Base-by-base conservation (phyloP, 805 yeast genomes). In the Kregervanrija fluxuum region DNA sequence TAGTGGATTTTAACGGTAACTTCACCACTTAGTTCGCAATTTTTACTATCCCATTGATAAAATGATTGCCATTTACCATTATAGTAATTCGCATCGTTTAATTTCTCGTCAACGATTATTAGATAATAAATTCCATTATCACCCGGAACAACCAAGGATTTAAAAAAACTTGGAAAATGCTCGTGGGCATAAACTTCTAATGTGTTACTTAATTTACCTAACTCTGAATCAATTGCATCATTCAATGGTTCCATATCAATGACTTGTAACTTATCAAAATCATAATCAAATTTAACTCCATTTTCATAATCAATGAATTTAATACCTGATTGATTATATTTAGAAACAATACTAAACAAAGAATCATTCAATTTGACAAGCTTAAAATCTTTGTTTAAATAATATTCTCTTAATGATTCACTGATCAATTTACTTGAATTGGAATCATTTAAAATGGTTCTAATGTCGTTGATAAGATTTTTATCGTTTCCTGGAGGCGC, bases 11-110 rank as follows among this genome's bases (percentile, higher is more conserved):
- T 90, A 31, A 89, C 73, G 15, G 61, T 63, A 33, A 87, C 72
- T 6, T 60, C 59, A 4, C 95, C 96, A 3, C 51, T 53, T 12
- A 85, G 49, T 6, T 60, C 43, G 0, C 60, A 57, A 1, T 58
- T 48, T 1, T 58, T 48, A 3, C 53, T 31, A 54, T 72, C 61
- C 46, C 75, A 67, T 6, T 65, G 57, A 64, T 87, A 89, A 48
- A 69, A 66, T 1, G 95, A 81, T 43, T 70, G 75, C 96, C 97
- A 89, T 59, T 80, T 77, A 8, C 98, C 98, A 55, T 88, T 88
- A 77, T 90, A 86, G 67, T 71, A 89, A 67, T 91, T 91, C 35
- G 74, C 71, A 38, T 85, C 79, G 61, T 82, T 87, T 52, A 79
- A 69, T 62, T 79, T 80, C 52, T 79, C 82, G 43, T 91, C 95